Evolutionary conservation across 352 stramenopile genomes (phyloP), one percentile per base, ranked within the genome.

Genomic region (Hyaloperonospora brassicae): DNA sequence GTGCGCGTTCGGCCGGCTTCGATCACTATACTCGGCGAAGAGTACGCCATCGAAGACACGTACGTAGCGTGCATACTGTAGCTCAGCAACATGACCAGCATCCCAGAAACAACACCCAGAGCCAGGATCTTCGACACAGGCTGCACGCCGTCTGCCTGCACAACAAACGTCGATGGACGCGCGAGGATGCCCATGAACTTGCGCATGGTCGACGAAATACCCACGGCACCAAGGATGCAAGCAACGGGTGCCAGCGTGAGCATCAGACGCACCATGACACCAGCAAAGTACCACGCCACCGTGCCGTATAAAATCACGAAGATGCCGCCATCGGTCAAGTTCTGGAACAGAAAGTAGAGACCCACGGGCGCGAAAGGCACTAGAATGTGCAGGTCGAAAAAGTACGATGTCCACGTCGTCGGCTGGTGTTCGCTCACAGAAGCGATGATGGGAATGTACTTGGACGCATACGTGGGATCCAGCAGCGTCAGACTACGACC

Each of bases 381-480:
- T 11, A 96, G 70, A 52, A 96, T 76, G 70, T 97, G 86, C 24
- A 97, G 68, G 62, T 97, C 86, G 60, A 96, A 93, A 66, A 95
- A 97, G 79, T 96, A 97, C 42, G 90, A 94, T 30, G 90, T 96
- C 87, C 87, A 96, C 46, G 84, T 95, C 39, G 91, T 95, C 30
- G 91, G 90, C 71, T 97, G 91, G 72, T 97, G 91, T 64, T 97
- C 91, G 35, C 80, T 90, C 25, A 97, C 90, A 0, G 84, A 96
- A 12, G 89, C 91, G 64, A 97, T 96, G 62, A 97, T 96, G 11
- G 91, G 91, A 50, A 97, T 97, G 72, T 96, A 96, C 76, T 96
- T 97, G 70, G 76, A 89, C 24, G 87, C 86, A 63, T 96, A 96
- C 17, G 87, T 96, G 34, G 88, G 88, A 59, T 97, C 89, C 35